Conservation (phyloP, 495 filamentous ascomycete species). For the Penicillium coffeae region DNA sequence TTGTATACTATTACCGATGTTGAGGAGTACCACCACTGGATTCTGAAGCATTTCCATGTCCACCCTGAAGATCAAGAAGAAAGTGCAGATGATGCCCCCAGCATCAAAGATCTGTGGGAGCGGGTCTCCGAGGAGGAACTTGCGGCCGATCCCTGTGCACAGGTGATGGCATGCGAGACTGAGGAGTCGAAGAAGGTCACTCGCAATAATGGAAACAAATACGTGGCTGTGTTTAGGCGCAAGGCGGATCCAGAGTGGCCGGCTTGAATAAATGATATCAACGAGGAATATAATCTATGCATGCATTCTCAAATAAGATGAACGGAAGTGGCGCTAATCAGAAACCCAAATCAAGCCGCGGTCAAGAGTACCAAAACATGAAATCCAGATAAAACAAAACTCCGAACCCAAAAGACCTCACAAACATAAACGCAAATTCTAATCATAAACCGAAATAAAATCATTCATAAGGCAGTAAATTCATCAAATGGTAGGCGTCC, state of each 20-base stretch:
- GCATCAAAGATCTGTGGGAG: slow-evolving; percentile 53
- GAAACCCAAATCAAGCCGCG: too few species aligned
- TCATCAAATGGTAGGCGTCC: slow-evolving; percentile 18
- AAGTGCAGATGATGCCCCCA: slow-evolving; percentile 28
- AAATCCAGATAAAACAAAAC: slow-evolving; percentile 5
- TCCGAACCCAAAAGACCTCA: slow-evolving; percentile 6
- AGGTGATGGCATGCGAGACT: slow-evolving; percentile 78
- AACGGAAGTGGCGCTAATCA: slow-evolving; percentile 7
- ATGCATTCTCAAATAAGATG: slow-evolving; percentile 14
- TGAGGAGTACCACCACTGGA: slow-evolving; percentile 89
- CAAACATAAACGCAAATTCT: slow-evolving; percentile 7
- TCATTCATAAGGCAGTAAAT: too few species aligned
- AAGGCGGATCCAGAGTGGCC: slow-evolving; percentile 75
- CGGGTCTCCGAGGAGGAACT: slow-evolving; percentile 58
- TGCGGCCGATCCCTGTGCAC: slow-evolving; percentile 69
- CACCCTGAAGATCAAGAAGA: slow-evolving; percentile 18
- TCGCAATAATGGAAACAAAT: slow-evolving; percentile 83
- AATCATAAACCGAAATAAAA: slow-evolving; percentile 14
- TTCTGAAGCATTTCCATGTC: slow-evolving; percentile 70
- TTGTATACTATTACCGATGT: slow-evolving; percentile 98
- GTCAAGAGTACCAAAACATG: too few species aligned
- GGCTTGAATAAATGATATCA: slow-evolving; percentile 9
- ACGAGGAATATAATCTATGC: slow-evolving; percentile 1
- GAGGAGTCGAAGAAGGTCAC: slow-evolving; percentile 98
- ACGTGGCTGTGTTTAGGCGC: slow-evolving; percentile 79